Evolutionary conservation across 805 yeast genomes (phyloP).

Genomic region (Yamadazyma nakazawae): DNA sequence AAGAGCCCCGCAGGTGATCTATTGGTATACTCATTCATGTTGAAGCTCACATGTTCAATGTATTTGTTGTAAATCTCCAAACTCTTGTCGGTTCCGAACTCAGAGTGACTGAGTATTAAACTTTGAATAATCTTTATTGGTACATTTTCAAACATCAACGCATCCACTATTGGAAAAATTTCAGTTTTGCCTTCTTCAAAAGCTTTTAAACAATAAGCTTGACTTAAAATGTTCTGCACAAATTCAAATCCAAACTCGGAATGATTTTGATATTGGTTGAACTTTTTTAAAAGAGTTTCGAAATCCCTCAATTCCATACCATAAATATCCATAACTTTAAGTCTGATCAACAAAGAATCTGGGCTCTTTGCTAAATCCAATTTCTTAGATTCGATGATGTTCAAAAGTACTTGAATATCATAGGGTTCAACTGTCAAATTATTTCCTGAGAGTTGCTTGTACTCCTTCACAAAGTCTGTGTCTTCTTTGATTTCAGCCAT

Average conservation of each 20-base stretch:
- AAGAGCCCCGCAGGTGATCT: constrained; percentile 43
- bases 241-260: constrained; percentile 39
- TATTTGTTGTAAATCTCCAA: constrained; percentile 46
- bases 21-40: constrained; percentile 23
- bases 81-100: constrained; percentile 36
- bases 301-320: constrained; percentile 31
- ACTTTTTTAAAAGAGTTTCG: constrained; percentile 32
- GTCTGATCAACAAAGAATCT: constrained; percentile 29
- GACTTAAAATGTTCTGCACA: constrained; percentile 40
- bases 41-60: constrained; percentile 34
- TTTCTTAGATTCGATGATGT: constrained; percentile 18
- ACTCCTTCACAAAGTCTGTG: constrained; percentile 3
- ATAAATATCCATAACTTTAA: constrained; percentile 29
- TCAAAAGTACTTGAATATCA: constrained; percentile 15
- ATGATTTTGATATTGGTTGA: constrained; percentile 36
- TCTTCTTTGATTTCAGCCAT: background rate
- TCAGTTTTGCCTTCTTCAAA: constrained; percentile 27
- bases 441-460: background rate
- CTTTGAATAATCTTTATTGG: constrained; percentile 36
- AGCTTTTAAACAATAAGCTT: constrained; percentile 40
- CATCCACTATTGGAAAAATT: constrained; percentile 37
- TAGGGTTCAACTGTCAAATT: constrained; percentile 1
- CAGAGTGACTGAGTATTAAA: constrained; percentile 40
- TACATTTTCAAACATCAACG: constrained; percentile 24
- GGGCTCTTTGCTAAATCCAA: constrained; percentile 25